Conservation (phyloP, 2,329 filamentous ascomycete species). For the Penicillium sp. region DNA sequence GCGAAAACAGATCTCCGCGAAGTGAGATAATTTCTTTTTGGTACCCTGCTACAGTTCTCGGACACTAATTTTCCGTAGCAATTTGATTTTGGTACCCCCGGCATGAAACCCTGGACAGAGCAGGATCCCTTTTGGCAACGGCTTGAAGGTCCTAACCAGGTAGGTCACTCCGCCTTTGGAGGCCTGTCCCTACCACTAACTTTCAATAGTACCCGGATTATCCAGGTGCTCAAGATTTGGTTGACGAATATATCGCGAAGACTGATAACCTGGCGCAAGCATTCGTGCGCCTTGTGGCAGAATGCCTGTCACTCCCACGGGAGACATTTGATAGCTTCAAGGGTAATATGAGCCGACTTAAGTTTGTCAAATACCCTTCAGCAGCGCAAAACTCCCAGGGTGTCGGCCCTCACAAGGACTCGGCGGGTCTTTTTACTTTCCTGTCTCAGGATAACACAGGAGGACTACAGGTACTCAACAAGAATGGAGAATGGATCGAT, state of each 20-base stretch:
- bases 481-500: slow-evolving; percentile 47
- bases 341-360: slow-evolving; percentile 51
- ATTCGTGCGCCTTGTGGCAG: slow-evolving; percentile 57
- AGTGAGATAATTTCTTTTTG: slow-evolving; percentile 15
- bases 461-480: slow-evolving; percentile 49
- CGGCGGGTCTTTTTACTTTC: slow-evolving; percentile 45
- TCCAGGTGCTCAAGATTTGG: slow-evolving; percentile 23
- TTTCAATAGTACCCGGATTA: slow-evolving; percentile 25
- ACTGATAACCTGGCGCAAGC: slow-evolving; percentile 50
- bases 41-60: neutral
- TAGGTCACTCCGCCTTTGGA: neutral
- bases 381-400: slow-evolving; percentile 46
- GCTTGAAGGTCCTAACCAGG: slow-evolving; percentile 32
- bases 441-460: slow-evolving; percentile 45
- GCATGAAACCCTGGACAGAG: slow-evolving; percentile 26
- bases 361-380: slow-evolving; percentile 57
- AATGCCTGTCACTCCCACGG: slow-evolving; percentile 50
- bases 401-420: slow-evolving; percentile 59
- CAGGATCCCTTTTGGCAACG: slow-evolving; percentile 49
- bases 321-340: slow-evolving; percentile 52
- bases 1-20: slow-evolving; percentile 32
- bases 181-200: neutral
- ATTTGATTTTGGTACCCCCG: slow-evolving; percentile 43
- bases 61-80: slow-evolving; percentile 32
- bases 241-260: slow-evolving; percentile 52